These are phyloP conservation scores for Colletotrichum noveboracense DNA, from an alignment of 2,329 filamentous ascomycete genomes.

Conservation along the genomic window DNA sequence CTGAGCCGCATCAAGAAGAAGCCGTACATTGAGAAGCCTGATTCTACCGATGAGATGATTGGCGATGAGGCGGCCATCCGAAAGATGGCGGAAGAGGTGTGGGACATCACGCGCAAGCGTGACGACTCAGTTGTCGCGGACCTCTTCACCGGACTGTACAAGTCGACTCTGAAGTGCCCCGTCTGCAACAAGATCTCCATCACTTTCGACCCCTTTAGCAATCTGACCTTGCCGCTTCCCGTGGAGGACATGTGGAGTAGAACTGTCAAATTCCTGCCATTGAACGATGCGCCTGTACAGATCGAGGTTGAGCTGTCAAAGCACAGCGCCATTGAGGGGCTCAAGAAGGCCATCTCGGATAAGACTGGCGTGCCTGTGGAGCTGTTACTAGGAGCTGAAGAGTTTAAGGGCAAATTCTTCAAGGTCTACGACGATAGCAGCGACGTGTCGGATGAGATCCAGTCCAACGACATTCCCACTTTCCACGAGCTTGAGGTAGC, in stretches of 20 bases:
- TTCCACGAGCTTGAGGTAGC: constrained; percentile 78
- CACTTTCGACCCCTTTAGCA: constrained; percentile 97
- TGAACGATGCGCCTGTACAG: constrained; percentile 72
- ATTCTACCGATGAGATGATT: constrained; percentile 96
- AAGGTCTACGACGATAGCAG: constrained; percentile 77
- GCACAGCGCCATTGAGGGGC: constrained; percentile 68
- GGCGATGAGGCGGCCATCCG: constrained; percentile 80
- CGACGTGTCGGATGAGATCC: constrained; percentile 76
- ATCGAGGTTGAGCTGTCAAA: constrained; percentile 84
- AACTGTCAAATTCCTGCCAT: constrained; percentile 77
- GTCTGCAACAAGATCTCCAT: constrained; percentile 95
- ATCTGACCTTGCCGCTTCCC: constrained; percentile 88
- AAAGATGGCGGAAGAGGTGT: constrained; percentile 85
- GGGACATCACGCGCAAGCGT: constrained; percentile 88
- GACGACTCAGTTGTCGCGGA: constrained; percentile 97
- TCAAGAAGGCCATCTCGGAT: constrained; percentile 75
- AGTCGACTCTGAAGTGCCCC: constrained; percentile 94
- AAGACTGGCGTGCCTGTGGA: constrained; percentile 69
- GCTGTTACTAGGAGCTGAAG: constrained; percentile 79
- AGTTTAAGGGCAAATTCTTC: constrained; percentile 85
- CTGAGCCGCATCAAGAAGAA: constrained; percentile 93
- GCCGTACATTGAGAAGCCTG: constrained; percentile 96
- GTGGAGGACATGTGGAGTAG: constrained; percentile 83
- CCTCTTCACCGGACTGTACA: constrained; percentile 97
- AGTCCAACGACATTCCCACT: constrained; percentile 67